phyloP scores from a whole-genome alignment of 352 stramenopile species.

The Globisporangium cederbergense region DNA sequence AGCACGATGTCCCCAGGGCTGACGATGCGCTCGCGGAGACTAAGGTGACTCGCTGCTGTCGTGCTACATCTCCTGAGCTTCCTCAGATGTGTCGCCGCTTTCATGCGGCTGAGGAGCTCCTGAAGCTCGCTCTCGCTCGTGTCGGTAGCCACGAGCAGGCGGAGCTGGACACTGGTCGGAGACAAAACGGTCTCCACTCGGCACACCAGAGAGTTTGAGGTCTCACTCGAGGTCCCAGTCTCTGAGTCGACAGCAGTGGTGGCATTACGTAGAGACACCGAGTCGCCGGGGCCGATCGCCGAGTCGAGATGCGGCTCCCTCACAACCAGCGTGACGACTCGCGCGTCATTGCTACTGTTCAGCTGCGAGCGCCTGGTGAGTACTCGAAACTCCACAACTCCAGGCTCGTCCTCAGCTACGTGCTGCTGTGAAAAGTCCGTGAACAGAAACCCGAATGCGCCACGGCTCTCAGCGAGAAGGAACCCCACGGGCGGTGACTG shows the following conservation, averaged over 20 bases:
- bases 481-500: conserved; percentile 38
- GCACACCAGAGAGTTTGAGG: neutral
- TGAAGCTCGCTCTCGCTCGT: conserved; percentile 4
- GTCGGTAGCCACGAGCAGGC: neutral
- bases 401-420: conserved; percentile 15
- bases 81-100: conserved; percentile 11
- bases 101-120: neutral
- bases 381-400: conserved; percentile 21
- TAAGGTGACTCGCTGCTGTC: conserved; percentile 17
- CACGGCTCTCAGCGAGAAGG: conserved; percentile 33
- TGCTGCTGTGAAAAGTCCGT: conserved; percentile 25
- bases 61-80: conserved; percentile 14
- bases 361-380: conserved; percentile 16
- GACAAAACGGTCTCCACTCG: conserved; percentile 11
- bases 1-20: conserved; percentile 14
- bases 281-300: conserved; percentile 8
- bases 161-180: neutral
- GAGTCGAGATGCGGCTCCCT: conserved; percentile 20
- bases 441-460: conserved; percentile 37
- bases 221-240: neutral
- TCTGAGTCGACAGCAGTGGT: neutral
- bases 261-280: conserved; percentile 5
- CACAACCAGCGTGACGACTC: conserved; percentile 12
- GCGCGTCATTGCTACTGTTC: neutral
- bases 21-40: conserved; percentile 22